These are phyloP conservation scores for Dioscorea zingiberensis DNA, from an alignment of 106 monocot species.

Conservation along the genomic window DNA sequence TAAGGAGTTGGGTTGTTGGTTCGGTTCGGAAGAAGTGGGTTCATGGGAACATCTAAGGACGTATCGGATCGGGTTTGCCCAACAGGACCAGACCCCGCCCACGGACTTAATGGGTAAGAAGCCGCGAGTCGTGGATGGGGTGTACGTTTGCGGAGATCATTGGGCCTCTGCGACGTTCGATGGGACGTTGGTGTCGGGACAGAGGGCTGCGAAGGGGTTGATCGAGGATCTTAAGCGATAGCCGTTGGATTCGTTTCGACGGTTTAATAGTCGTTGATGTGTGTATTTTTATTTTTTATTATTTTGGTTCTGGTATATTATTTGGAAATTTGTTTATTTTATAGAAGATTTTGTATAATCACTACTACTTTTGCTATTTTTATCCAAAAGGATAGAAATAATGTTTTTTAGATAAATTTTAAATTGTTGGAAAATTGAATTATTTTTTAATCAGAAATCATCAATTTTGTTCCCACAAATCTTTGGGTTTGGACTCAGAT, in stretches of 20 bases:
- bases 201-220: conserved; percentile 69
- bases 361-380: too few relatives aligned
- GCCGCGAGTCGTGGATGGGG: conserved; percentile 40
- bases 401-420: too few relatives aligned
- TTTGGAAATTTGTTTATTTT: too few relatives aligned
- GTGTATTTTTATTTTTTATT: too few relatives aligned
- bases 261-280: background rate
- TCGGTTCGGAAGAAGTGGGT: conserved; percentile 49
- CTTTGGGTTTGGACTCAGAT: too few relatives aligned
- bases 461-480: too few relatives aligned
- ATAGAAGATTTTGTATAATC: too few relatives aligned
- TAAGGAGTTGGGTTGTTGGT: conserved; percentile 69
- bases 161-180: conserved; percentile 82
- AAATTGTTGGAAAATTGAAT: too few relatives aligned
- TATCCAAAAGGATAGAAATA: too few relatives aligned
- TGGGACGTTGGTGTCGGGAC: conserved; percentile 78
- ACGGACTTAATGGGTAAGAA: conserved; percentile 49
- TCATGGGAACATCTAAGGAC: conserved; percentile 71
- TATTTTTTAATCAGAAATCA: too few relatives aligned
- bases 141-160: conserved; percentile 87
- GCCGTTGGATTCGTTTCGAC: background rate
- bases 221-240: conserved; percentile 14
- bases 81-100: conserved; percentile 89
- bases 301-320: too few relatives aligned
- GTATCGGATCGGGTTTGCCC: conserved; percentile 83